A percentile compares a stretch with the other conserved stretches of the same genome.
Conservation (phyloP, 139 green algal genomes). For the Trebouxia sp. region DNA sequence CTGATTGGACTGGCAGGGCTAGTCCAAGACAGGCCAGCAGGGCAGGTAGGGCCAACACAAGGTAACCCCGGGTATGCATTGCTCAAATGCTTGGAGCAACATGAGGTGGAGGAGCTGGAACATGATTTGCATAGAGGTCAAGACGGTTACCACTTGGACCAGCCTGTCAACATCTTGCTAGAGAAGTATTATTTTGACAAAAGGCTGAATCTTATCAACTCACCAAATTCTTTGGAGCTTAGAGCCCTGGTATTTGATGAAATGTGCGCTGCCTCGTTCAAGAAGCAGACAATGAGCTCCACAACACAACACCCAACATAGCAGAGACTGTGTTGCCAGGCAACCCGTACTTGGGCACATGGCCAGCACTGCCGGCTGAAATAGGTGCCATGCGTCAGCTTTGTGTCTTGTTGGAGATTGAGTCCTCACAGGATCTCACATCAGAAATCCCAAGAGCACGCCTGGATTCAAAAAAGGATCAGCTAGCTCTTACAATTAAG, state of each 20-base stretch:
- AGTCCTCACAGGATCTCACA: slow-evolving; percentile 20
- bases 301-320: slow-evolving; percentile 26
- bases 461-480: neutral
- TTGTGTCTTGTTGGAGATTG: slow-evolving; percentile 1
- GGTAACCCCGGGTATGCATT: slow-evolving; percentile 12
- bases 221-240: neutral
- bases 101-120: slow-evolving; percentile 17
- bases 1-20: slow-evolving; percentile 23
- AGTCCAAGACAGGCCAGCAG: neutral
- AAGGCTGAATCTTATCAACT: slow-evolving; percentile 15
- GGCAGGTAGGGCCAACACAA: neutral
- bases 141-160: slow-evolving; percentile 14
- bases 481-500: slow-evolving; percentile 4
- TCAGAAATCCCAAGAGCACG: slow-evolving; percentile 8
- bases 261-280: slow-evolving; percentile 12
- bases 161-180: slow-evolving; percentile 27
- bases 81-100: slow-evolving; percentile 12
- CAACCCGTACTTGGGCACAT: slow-evolving; percentile 25
- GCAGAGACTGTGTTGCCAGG: slow-evolving; percentile 19
- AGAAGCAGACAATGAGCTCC: slow-evolving; percentile 24
- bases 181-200: slow-evolving; percentile 27
- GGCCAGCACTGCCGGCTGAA: neutral
- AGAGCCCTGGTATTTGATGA: slow-evolving; percentile 26
- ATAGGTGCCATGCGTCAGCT: slow-evolving; percentile 21
- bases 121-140: slow-evolving; percentile 7